Conservation (phyloP, 2,329 filamentous ascomycete species). For the Exophiala dermatitidis region DNA sequence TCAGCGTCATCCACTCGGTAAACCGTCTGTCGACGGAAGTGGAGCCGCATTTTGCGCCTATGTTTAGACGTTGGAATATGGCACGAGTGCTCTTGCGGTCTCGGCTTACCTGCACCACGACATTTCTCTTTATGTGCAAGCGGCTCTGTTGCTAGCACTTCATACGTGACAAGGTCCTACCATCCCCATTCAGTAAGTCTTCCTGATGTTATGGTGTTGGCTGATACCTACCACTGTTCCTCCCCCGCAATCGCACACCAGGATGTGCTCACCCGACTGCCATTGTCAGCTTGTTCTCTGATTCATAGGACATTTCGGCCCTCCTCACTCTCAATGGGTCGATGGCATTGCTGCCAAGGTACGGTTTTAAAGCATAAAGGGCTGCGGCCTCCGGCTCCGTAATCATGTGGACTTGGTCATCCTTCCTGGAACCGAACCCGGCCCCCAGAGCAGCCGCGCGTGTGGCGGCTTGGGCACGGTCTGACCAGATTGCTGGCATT, state of each 20-base stretch:
- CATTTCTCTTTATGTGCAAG: not conserved
- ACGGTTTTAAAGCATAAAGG: constrained; percentile 15
- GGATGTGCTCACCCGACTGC: not conserved
- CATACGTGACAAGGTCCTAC: not conserved
- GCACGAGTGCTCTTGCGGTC: not conserved
- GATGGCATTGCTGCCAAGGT: not conserved
- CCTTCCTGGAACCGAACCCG: constrained; percentile 11
- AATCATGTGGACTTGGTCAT: constrained; percentile 16
- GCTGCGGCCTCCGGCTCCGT: constrained; percentile 28
- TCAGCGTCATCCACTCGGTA: constrained; percentile 28
- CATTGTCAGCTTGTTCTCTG: not conserved
- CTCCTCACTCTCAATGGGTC: not conserved
- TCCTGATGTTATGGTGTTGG: not conserved
- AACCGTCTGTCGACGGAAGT: constrained; percentile 33
- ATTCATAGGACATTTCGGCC: too few relatives aligned
- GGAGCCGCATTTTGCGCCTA: constrained; percentile 32
- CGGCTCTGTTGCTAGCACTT: not conserved
- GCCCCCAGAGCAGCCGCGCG: constrained; percentile 12
- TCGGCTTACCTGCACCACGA: not conserved
- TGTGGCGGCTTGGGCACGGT: constrained; percentile 10
- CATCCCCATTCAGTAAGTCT: not conserved
- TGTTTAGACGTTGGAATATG: not conserved
- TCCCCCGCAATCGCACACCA: not conserved
- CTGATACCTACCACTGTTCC: not conserved
- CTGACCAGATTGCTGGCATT: constrained; percentile 21